A percentile compares a stretch with the other conserved stretches of the same genome.
phyloP scores from a whole-genome alignment of 441 rosid genomes.

The Macaranga tanarius region DNA sequence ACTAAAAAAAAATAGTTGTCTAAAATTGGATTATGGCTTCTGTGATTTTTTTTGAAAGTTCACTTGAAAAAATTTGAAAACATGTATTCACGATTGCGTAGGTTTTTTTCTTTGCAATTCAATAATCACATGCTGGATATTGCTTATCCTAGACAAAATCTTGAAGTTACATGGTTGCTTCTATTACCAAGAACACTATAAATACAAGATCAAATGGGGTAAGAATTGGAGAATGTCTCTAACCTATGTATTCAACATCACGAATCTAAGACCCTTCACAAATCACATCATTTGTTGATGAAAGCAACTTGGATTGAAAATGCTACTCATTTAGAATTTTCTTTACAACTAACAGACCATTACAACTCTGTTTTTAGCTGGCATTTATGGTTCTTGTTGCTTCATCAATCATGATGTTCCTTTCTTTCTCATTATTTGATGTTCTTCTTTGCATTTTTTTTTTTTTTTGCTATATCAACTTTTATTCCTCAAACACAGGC shows the following conservation, averaged over 20 bases:
- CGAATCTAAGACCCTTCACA: background rate
- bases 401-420: conserved; percentile 4
- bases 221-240: background rate
- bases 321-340: background rate
- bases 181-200: background rate
- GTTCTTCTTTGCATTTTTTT: background rate
- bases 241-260: conserved; percentile 2
- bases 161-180: background rate
- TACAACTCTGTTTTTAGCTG: background rate
- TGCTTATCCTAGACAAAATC: too few relatives aligned
- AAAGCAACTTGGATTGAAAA: conserved; percentile 15
- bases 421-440: too few relatives aligned
- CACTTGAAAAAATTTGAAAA: too few relatives aligned
- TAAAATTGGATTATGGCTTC: too few relatives aligned
- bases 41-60: too few relatives aligned
- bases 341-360: background rate
- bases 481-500: too few relatives aligned
- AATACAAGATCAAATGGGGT: background rate
- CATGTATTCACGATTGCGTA: too few relatives aligned
- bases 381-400: background rate
- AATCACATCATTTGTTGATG: background rate
- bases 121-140: too few relatives aligned
- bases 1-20: too few relatives aligned
- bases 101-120: too few relatives aligned
- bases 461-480: too few relatives aligned